A percentile compares a stretch with the other conserved stretches of the same genome.
Conservation (phyloP, 352 stramenopile species). For the Phytopythium chamaehyphon region DNA sequence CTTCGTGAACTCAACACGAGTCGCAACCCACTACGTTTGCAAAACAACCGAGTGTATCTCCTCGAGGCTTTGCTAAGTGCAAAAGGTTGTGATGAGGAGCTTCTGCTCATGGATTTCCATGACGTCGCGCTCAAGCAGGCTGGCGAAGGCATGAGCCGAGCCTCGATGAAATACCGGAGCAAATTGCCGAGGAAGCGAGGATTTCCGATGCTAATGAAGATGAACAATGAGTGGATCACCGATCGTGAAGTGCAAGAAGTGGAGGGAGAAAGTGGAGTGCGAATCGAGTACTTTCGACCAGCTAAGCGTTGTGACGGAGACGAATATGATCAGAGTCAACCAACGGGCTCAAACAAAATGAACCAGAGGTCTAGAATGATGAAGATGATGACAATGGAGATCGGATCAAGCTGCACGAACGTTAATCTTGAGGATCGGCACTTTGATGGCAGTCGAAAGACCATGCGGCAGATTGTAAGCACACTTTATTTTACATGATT, state of each 20-base stretch:
- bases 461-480: constrained; percentile 50
- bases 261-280: constrained; percentile 38
- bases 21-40: constrained; percentile 54
- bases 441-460: constrained; percentile 68
- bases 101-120: constrained; percentile 35
- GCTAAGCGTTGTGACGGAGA: not conserved
- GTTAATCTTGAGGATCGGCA: constrained; percentile 10
- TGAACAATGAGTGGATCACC: constrained; percentile 64
- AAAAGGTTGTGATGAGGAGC: constrained; percentile 20
- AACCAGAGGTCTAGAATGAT: constrained; percentile 1
- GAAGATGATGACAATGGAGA: constrained; percentile 3
- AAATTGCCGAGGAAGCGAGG: constrained; percentile 41
- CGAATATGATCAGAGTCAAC: not conserved
- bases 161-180: constrained; percentile 26
- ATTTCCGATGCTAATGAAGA: constrained; percentile 59
- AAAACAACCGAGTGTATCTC: constrained; percentile 66
- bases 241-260: constrained; percentile 44
- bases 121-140: constrained; percentile 29
- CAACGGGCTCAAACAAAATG: not conserved
- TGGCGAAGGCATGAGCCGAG: not conserved
- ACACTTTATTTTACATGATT: no score
- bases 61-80: constrained; percentile 44
- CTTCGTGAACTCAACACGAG: constrained; percentile 53
- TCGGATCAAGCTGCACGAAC: not conserved
- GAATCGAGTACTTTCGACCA: constrained; percentile 41